Conservation (phyloP, 805 yeast species). For the Wickerhamiella hasegawae region DNA sequence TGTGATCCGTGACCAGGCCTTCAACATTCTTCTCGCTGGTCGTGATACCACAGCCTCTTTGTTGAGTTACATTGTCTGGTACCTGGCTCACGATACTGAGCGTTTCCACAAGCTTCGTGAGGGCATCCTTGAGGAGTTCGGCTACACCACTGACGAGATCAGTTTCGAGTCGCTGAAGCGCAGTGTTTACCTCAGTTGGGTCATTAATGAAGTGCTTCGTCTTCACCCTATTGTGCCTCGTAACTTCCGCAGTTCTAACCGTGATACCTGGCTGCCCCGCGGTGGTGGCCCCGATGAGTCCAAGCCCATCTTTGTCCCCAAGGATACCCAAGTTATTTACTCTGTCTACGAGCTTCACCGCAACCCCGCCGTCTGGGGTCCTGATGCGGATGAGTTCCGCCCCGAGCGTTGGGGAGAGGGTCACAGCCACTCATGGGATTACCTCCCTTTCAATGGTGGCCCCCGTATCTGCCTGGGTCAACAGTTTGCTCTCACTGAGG, state of each 20-base stretch:
- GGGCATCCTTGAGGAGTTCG: slow-evolving; percentile 11
- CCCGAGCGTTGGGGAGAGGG: slow-evolving; percentile 31
- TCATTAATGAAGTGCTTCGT: slow-evolving; percentile 29
- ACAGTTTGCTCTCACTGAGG: slow-evolving; percentile 33
- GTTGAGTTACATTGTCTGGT: slow-evolving; percentile 26
- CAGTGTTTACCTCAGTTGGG: slow-evolving; percentile 28
- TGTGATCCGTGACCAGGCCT: slow-evolving; percentile 29
- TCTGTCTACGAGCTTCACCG: slow-evolving; percentile 26
- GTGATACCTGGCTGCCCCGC: slow-evolving; percentile 29
- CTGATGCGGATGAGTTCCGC: slow-evolving; percentile 25
- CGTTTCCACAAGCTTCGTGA: slow-evolving; percentile 23
- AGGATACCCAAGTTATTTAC: slow-evolving; percentile 26
- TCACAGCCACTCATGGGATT: slow-evolving; percentile 26
- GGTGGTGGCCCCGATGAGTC: slow-evolving; percentile 29
- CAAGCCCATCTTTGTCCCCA: slow-evolving; percentile 24
- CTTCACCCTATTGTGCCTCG: slow-evolving; percentile 32
- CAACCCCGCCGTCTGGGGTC: slow-evolving; percentile 23
- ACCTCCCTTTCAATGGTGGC: slow-evolving; percentile 32
- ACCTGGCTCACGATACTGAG: slow-evolving; percentile 26
- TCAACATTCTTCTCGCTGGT: slow-evolving; percentile 31
- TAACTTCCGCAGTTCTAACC: slow-evolving; percentile 27
- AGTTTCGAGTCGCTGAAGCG: slow-evolving; percentile 30
- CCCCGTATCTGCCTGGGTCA: slow-evolving; percentile 34
- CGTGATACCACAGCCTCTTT: slow-evolving; percentile 34
- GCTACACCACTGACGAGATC: slow-evolving; percentile 12